Evolutionary conservation across 2,329 filamentous ascomycete genomes (phyloP).

Genomic region (Colletotrichum liaoningense): DNA sequence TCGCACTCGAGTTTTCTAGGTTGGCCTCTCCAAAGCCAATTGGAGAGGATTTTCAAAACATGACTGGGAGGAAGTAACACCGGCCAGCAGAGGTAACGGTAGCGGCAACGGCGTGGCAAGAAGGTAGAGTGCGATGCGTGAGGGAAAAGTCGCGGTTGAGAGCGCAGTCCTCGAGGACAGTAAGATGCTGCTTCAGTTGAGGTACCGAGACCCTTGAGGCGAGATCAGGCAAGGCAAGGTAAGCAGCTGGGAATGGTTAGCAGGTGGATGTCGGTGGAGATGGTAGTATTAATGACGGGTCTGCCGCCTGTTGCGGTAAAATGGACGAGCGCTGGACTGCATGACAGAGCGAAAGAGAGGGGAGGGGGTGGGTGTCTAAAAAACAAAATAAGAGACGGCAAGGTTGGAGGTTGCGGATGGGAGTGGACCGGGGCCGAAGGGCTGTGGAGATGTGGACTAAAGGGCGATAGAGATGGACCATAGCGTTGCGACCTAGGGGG

Average conservation of each 20-base stretch:
- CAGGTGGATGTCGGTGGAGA: slow-evolving; percentile 35
- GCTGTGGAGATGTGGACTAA: slow-evolving; percentile 2
- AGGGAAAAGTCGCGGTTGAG: slow-evolving; percentile 18
- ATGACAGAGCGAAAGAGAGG: slow-evolving; percentile 21
- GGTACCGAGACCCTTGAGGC: slow-evolving; percentile 20
- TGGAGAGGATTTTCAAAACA: slow-evolving; percentile 46
- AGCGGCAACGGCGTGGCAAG: slow-evolving; percentile 33
- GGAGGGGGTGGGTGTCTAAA: slow-evolving; percentile 27
- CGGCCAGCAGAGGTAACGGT: slow-evolving; percentile 28
- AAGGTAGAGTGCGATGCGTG: slow-evolving; percentile 9
- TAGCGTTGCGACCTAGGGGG: slow-evolving; percentile 23
- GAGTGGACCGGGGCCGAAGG: slow-evolving; percentile 27
- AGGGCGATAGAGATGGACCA: not conserved
- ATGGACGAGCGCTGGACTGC: slow-evolving; percentile 40
- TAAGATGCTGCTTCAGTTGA: slow-evolving; percentile 6
- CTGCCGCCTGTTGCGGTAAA: slow-evolving; percentile 49
- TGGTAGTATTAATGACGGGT: slow-evolving; percentile 39
- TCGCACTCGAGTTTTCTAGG: slow-evolving; percentile 18
- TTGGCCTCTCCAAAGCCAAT: slow-evolving; percentile 45
- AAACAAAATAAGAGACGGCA: slow-evolving; percentile 29
- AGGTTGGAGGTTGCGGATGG: slow-evolving; percentile 35
- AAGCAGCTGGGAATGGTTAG: slow-evolving; percentile 39
- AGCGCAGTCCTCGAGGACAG: slow-evolving; percentile 10
- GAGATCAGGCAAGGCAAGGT: slow-evolving; percentile 26
- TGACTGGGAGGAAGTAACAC: slow-evolving; percentile 39